These are phyloP conservation scores for Talaromyces piceae DNA, from an alignment of 2,329 filamentous ascomycete genomes.

Conservation along the genomic window DNA sequence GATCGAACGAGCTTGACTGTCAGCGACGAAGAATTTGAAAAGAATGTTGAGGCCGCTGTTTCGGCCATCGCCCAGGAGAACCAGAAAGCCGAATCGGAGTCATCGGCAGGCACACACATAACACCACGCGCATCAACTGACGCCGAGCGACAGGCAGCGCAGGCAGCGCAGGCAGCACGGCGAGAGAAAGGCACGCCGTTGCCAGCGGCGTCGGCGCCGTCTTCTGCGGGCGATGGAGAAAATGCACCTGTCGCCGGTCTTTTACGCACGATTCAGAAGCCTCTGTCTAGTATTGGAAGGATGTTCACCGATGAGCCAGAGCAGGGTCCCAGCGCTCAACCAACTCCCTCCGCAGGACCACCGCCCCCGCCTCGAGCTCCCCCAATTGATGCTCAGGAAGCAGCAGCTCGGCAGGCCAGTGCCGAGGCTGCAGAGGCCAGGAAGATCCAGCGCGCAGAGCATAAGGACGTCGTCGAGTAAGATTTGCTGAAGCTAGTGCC, in stretches of 20 bases:
- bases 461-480: conserved; percentile 78
- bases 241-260: conserved; percentile 76
- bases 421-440: conserved; percentile 84
- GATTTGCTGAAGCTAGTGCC: conserved; percentile 17
- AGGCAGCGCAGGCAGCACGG: conserved; percentile 28
- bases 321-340: conserved; percentile 36
- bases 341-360: conserved; percentile 20
- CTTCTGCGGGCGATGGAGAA: conserved; percentile 53
- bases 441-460: conserved; percentile 73
- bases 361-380: conserved; percentile 45
- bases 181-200: conserved; percentile 25
- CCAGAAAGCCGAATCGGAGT: conserved; percentile 47
- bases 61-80: conserved; percentile 93
- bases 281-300: conserved; percentile 81
- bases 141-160: conserved; percentile 48
- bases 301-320: conserved; percentile 74
- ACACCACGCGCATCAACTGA: conserved; percentile 47
- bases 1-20: conserved; percentile 92
- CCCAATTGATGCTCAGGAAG: conserved; percentile 65
- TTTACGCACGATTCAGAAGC: conserved; percentile 82
- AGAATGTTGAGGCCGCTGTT: conserved; percentile 91
- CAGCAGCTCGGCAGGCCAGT: conserved; percentile 81
- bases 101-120: conserved; percentile 38
- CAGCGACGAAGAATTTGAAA: conserved; percentile 89
- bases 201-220: background rate